A percentile compares a stretch with the other conserved stretches of the same genome.
phyloP scores from a whole-genome alignment of 306 rosid species.

The Astragalus glycyphyllos region DNA sequence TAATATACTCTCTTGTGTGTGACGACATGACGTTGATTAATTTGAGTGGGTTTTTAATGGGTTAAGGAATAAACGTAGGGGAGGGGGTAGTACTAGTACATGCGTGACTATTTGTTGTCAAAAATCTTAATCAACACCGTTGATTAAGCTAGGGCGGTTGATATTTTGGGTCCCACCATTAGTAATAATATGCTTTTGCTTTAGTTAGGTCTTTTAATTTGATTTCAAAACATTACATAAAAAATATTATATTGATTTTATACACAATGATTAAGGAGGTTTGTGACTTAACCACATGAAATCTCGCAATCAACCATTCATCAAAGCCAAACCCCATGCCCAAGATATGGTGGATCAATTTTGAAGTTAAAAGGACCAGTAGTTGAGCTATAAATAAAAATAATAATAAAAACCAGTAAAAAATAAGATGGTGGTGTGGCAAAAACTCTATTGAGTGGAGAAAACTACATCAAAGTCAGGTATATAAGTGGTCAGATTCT shows the following conservation, averaged over 20 bases:
- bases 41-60: conserved; percentile 40
- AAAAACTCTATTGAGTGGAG: too few species aligned
- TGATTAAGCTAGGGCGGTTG: conserved; percentile 45
- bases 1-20: conserved; percentile 39
- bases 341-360: conserved; percentile 29
- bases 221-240: neutral
- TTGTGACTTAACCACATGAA: conserved; percentile 47
- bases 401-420: too few species aligned
- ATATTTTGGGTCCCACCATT: conserved; percentile 41
- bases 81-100: conserved; percentile 19
- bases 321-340: conserved; percentile 26
- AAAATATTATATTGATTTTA: too few species aligned
- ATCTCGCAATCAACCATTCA: conserved; percentile 42
- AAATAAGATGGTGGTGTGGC: too few species aligned
- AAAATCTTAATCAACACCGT: conserved; percentile 53
- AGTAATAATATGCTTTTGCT: conserved; percentile 39
- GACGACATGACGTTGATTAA: conserved; percentile 65
- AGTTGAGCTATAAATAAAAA: neutral
- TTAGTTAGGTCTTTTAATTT: conserved; percentile 35
- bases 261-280: conserved; percentile 45
- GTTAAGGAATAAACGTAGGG: conserved; percentile 36
- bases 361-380: conserved; percentile 19
- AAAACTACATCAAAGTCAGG: too few species aligned
- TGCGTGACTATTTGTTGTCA: conserved; percentile 39
- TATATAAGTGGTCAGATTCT: too few species aligned